Evolutionary conservation across 805 yeast genomes (phyloP).

Genomic region (Yamadazyma sp.): DNA sequence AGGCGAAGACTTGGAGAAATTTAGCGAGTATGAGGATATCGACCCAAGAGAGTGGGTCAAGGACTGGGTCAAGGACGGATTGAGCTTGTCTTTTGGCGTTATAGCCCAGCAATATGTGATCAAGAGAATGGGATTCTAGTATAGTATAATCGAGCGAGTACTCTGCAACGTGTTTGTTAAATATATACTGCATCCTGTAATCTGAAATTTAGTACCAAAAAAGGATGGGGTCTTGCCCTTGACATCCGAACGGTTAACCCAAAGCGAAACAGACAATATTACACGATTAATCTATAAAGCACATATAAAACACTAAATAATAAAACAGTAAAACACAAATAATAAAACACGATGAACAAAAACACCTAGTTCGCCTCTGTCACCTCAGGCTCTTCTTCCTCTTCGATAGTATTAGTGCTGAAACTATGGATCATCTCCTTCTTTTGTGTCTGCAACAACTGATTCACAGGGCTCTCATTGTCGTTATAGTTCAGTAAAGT

Average conservation of each 20-base stretch:
- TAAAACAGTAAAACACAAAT: too few relatives aligned
- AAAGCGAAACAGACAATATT: too few relatives aligned
- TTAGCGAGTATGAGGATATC: constrained; percentile 27
- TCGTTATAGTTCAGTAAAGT: constrained; percentile 37
- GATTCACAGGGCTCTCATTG: constrained; percentile 36
- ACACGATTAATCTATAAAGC: too few relatives aligned
- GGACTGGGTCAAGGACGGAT: constrained; percentile 54
- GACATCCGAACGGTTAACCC: not conserved
- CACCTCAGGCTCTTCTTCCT: constrained; percentile 38
- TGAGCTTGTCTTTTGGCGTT: constrained; percentile 77
- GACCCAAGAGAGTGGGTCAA: constrained; percentile 46
- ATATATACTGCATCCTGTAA: too few relatives aligned
- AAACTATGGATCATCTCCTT: constrained; percentile 28
- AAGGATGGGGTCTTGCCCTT: too few relatives aligned
- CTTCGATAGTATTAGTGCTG: constrained; percentile 39
- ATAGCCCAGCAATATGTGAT: constrained; percentile 89
- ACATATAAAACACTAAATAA: constrained; percentile 4
- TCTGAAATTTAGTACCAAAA: too few relatives aligned
- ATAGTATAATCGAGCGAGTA: too few relatives aligned
- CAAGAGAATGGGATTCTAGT: constrained; percentile 75
- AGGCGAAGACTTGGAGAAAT: constrained; percentile 31
- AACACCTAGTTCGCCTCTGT: too few relatives aligned
- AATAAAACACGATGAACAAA: too few relatives aligned
- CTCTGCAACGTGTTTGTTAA: too few relatives aligned
- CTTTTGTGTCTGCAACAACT: constrained; percentile 25